A percentile compares a stretch with the other conserved stretches of the same genome.
Evolutionary conservation across 495 filamentous ascomycete species (phyloP).

Genomic region (Lophiostoma macrostomum): DNA sequence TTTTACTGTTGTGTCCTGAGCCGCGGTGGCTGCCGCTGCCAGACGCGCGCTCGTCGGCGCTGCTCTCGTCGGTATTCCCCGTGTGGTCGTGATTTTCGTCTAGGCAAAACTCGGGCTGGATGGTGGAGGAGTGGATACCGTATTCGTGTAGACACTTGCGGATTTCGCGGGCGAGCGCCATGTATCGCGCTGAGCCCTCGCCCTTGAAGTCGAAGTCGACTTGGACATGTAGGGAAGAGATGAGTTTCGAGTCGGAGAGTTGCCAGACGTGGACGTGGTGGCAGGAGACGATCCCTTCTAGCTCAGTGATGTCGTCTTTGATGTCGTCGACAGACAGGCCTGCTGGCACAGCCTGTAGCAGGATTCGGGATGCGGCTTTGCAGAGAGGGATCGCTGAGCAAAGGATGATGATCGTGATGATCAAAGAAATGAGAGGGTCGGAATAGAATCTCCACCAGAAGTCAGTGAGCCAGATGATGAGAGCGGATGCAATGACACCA

Average conservation of each 20-base stretch:
- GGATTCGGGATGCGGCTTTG: conserved; percentile 86
- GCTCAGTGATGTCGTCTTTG: conserved; percentile 79
- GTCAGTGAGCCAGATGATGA: conserved; percentile 85
- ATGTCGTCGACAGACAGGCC: conserved; percentile 86
- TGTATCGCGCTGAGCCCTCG: conserved; percentile 74
- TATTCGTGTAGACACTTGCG: conserved; percentile 87
- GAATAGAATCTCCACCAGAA: conserved; percentile 71
- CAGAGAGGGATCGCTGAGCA: conserved; percentile 86
- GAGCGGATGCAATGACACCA: conserved; percentile 88
- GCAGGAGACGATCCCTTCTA: conserved; percentile 80
- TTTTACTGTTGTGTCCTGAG: conserved; percentile 42
- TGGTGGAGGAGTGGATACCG: conserved; percentile 96
- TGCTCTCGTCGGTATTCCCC: conserved; percentile 24
- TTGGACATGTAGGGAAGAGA: conserved; percentile 89
- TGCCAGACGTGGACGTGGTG: conserved; percentile 99
- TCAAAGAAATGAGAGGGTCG: conserved; percentile 88
- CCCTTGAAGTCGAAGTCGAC: conserved; percentile 72
- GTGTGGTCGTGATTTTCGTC: conserved; percentile 53
- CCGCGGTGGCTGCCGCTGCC: conserved; percentile 32
- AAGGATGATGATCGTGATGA: conserved; percentile 95
- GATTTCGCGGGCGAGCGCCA: conserved; percentile 77
- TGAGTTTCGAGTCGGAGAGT: conserved; percentile 85
- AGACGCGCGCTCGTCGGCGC: conserved; percentile 34
- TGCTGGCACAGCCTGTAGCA: conserved; percentile 87
- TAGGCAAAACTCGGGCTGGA: conserved; percentile 89